These are phyloP conservation scores for Trichoderma oligosporum DNA, from an alignment of 2,329 filamentous ascomycete genomes.

Conservation along the genomic window DNA sequence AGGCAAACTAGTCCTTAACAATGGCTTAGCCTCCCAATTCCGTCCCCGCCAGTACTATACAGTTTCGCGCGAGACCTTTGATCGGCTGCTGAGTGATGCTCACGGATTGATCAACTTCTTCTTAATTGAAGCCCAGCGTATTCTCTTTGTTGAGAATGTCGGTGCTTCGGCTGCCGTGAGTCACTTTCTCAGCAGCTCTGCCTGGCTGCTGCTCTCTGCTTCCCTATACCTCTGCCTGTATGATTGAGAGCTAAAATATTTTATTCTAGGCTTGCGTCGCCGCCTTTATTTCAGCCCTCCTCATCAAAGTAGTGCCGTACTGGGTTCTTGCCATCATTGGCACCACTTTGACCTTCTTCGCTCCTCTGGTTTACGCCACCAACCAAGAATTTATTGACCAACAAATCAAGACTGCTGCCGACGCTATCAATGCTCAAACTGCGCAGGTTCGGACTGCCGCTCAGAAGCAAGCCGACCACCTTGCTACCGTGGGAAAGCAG, in stretches of 20 bases:
- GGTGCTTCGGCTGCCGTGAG: conserved; percentile 57
- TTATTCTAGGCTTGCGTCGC: conserved; percentile 50
- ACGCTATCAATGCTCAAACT: conserved; percentile 60
- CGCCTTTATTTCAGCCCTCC: conserved; percentile 63
- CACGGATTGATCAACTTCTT: conserved; percentile 70
- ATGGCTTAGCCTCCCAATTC: conserved; percentile 61
- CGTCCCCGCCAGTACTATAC: conserved; percentile 66
- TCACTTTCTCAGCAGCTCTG: too few species aligned
- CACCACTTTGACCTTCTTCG: conserved; percentile 58
- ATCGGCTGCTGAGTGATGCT: conserved; percentile 58
- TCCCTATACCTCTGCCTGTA: background rate
- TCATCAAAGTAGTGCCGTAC: conserved; percentile 66
- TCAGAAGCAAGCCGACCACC: conserved; percentile 60
- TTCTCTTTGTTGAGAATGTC: conserved; percentile 66
- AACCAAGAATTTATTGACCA: conserved; percentile 68
- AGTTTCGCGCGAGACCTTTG: conserved; percentile 58
- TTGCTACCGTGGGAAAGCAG: conserved; percentile 61
- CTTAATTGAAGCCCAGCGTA: conserved; percentile 64
- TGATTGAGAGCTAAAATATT: background rate
- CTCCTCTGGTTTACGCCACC: conserved; percentile 60
- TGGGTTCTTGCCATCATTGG: conserved; percentile 63
- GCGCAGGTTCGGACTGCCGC: conserved; percentile 59
- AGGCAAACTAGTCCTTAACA: conserved; percentile 59
- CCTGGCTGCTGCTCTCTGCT: too few species aligned
- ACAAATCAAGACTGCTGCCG: conserved; percentile 55